Conservation (phyloP, 1,139 yeast species). For the Yamadazyma epiphylla region DNA sequence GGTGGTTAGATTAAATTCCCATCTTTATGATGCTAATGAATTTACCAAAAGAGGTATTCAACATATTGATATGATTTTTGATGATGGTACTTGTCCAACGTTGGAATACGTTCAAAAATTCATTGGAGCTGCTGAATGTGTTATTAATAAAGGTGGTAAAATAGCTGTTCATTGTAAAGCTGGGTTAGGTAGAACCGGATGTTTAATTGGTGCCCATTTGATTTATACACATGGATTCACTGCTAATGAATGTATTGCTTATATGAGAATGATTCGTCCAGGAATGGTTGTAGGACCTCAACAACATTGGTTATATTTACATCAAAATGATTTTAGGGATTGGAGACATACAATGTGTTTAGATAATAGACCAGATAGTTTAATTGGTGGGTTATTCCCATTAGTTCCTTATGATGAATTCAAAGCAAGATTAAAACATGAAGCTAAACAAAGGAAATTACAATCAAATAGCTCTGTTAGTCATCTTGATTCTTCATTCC, state of each 20-base stretch:
- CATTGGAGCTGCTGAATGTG: conserved; percentile 91
- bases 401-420: conserved; percentile 58
- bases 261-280: conserved; percentile 93
- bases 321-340: conserved; percentile 92
- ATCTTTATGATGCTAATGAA: conserved; percentile 78
- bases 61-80: conserved; percentile 93
- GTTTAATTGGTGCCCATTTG: conserved; percentile 93
- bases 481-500: conserved; percentile 44
- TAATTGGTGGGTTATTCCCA: conserved; percentile 75
- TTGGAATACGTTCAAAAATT: conserved; percentile 88
- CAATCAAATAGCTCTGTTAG: conserved; percentile 28
- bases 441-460: conserved; percentile 40
- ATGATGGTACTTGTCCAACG: conserved; percentile 97
- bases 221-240: conserved; percentile 96
- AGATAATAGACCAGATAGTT: conserved; percentile 63
- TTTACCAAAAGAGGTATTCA: conserved; percentile 80
- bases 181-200: conserved; percentile 96
- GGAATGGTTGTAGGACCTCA: conserved; percentile 99
- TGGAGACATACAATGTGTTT: conserved; percentile 94
- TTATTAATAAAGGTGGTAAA: conserved; percentile 79
- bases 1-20: conserved; percentile 90
- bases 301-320: conserved; percentile 96
- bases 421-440: conserved; percentile 46
- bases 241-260: conserved; percentile 94
- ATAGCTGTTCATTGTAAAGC: conserved; percentile 99